phyloP scores from a whole-genome alignment of 805 yeast genomes.

The Schizosaccharomyces lindneri region DNA sequence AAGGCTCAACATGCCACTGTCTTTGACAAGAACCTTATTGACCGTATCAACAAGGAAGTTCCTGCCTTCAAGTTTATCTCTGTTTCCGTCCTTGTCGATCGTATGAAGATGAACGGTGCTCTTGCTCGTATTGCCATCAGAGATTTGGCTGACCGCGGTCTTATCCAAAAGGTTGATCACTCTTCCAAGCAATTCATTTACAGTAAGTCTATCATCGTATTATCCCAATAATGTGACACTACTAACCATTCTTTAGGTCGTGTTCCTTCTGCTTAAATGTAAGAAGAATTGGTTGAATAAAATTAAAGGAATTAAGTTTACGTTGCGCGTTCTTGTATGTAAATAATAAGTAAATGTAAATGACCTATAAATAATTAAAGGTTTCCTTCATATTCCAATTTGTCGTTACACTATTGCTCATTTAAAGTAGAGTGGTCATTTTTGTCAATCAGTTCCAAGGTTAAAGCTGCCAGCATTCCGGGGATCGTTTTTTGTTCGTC shows the following conservation, averaged over 20 bases:
- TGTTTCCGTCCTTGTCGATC: conserved; percentile 93
- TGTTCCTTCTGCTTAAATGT: not conserved
- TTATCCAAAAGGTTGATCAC: conserved; percentile 76
- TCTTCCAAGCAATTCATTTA: conserved; percentile 94
- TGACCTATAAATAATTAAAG: too few species aligned
- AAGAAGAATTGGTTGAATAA: too few species aligned
- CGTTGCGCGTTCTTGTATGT: too few species aligned
- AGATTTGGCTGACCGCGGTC: conserved; percentile 86
- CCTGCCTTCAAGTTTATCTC: conserved; percentile 97
- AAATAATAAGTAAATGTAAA: too few species aligned
- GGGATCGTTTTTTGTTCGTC: conserved; percentile 44
- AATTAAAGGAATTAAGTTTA: too few species aligned
- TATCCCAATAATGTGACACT: too few species aligned
- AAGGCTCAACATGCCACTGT: conserved; percentile 96
- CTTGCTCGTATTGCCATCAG: conserved; percentile 92
- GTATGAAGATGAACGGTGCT: conserved; percentile 98
- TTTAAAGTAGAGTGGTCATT: not conserved
- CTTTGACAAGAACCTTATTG: conserved; percentile 95
- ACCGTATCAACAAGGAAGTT: conserved; percentile 97
- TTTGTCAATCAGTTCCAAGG: conserved; percentile 35
- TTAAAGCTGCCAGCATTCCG: conserved; percentile 53
- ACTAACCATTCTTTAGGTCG: not conserved
- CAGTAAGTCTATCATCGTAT: conserved; percentile 15
- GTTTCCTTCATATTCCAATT: too few species aligned
- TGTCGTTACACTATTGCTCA: too few species aligned